phyloP scores from a whole-genome alignment of 805 yeast species.

The Brettanomyces anomalus region DNA sequence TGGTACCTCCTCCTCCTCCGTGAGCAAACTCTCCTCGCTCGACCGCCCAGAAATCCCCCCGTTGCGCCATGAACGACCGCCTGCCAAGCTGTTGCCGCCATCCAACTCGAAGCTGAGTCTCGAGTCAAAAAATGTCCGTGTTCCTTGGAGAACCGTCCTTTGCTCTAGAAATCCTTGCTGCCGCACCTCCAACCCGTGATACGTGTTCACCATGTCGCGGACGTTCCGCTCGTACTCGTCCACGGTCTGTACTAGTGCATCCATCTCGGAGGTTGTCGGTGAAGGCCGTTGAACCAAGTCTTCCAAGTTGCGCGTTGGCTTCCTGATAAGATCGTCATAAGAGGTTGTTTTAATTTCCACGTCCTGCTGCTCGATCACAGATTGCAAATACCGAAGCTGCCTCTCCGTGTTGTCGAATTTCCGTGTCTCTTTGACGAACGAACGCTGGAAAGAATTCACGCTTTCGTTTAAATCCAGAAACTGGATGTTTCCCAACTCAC shows the following conservation, averaged over 20 bases:
- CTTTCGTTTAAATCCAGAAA: conserved; percentile 81
- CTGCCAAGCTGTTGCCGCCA: too few species aligned
- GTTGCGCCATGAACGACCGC: conserved; percentile 17
- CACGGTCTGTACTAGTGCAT: conserved; percentile 54
- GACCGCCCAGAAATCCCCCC: conserved; percentile 21
- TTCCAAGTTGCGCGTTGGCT: conserved; percentile 11
- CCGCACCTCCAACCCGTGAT: conserved; percentile 48
- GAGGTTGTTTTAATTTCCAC: conserved; percentile 23
- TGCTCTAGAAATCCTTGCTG: conserved; percentile 59
- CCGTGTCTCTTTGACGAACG: conserved; percentile 83
- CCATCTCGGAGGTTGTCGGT: conserved; percentile 63
- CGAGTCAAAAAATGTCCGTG: conserved; percentile 27
- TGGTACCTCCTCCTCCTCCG: conserved; percentile 11
- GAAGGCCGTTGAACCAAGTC: conserved; percentile 24
- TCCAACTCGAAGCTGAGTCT: conserved; percentile 22
- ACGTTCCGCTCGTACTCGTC: conserved; percentile 63
- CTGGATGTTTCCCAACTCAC: conserved; percentile 79
- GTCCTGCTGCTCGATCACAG: conserved; percentile 41
- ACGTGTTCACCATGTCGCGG: conserved; percentile 58
- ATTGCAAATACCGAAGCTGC: conserved; percentile 54
- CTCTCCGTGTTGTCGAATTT: conserved; percentile 80
- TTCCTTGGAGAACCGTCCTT: conserved; percentile 42
- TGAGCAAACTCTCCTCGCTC: conserved; percentile 15
- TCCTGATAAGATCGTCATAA: conserved; percentile 17
- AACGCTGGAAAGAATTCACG: conserved; percentile 79